Conservation (phyloP, 1,284 basidiomycete species). For the Microbotryomycetes sp. region DNA sequence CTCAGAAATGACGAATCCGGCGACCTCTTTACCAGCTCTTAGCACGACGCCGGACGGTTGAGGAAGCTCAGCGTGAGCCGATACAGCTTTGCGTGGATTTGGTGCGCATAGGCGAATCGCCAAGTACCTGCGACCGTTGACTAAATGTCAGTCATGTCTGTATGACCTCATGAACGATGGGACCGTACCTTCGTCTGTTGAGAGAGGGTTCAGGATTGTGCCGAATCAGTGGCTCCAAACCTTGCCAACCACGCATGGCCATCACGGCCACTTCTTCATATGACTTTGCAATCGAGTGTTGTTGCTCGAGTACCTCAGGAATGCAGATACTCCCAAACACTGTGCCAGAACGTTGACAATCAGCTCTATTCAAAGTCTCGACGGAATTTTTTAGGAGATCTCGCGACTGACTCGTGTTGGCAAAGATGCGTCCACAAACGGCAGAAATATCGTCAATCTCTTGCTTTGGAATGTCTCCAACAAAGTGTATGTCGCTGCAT, state of each 20-base stretch:
- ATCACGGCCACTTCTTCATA: constrained; percentile 4
- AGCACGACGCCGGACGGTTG: not conserved
- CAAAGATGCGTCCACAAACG: constrained; percentile 9
- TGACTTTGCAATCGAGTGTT: constrained; percentile 18
- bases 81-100: constrained; percentile 19
- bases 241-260: constrained; percentile 13
- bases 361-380: too few species aligned
- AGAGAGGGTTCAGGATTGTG: not conserved
- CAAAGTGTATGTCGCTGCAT: constrained; percentile 6
- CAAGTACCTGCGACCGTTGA: constrained; percentile 7
- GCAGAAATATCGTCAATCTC: constrained; percentile 15
- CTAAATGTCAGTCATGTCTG: not conserved
- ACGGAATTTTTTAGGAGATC: too few species aligned
- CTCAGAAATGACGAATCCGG: constrained; percentile 25
- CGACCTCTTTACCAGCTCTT: constrained; percentile 17
- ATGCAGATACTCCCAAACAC: constrained; percentile 10
- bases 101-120: constrained; percentile 18
- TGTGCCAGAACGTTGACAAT: too few species aligned
- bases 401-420: constrained; percentile 19
- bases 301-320: constrained; percentile 26
- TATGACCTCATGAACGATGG: not conserved
- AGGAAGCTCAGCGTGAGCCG: not conserved
- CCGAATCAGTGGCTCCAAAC: constrained; percentile 10
- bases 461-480: constrained; percentile 10
- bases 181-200: constrained; percentile 8